A percentile compares a stretch with the other conserved stretches of the same genome.
These are phyloP conservation scores for Sugiyamaella chiloensis DNA, from an alignment of 805 yeast genomes.

Conservation along the genomic window DNA sequence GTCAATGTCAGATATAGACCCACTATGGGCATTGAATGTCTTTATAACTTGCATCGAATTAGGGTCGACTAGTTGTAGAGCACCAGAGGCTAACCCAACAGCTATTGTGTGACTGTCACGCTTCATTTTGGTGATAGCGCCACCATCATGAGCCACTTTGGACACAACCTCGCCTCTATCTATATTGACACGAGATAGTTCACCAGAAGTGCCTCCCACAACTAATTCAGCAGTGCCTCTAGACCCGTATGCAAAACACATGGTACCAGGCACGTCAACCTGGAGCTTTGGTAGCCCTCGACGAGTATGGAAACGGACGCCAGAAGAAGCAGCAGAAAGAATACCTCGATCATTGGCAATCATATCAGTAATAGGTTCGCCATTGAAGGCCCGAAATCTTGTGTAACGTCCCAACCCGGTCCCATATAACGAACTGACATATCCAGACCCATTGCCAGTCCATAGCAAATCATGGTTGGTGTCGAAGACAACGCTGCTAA, in stretches of 20 bases:
- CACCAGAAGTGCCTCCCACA: constrained; percentile 31
- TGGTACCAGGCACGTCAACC: constrained; percentile 1
- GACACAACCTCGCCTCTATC: constrained; percentile 35
- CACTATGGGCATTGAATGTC: constrained; percentile 35
- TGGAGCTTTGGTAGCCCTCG: constrained; percentile 45
- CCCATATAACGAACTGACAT: constrained; percentile 43
- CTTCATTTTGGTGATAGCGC: constrained; percentile 30
- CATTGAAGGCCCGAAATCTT: constrained; percentile 36
- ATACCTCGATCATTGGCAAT: constrained; percentile 57
- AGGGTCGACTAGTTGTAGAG: constrained; percentile 37
- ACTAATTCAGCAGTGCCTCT: constrained; percentile 33
- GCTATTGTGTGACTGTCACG: constrained; percentile 33
- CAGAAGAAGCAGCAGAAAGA: constrained; percentile 50
- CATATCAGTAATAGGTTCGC: constrained; percentile 43
- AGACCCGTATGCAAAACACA: constrained; percentile 28
- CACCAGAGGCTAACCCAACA: constrained; percentile 35
- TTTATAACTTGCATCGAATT: constrained; percentile 31
- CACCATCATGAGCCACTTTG: constrained; percentile 10
- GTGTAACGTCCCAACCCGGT: constrained; percentile 54
- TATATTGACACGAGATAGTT: constrained; percentile 33
- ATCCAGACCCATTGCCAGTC: constrained; percentile 67
- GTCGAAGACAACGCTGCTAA: constrained; percentile 54
- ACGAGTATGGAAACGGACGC: constrained; percentile 52
- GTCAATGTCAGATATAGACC: constrained; percentile 39
- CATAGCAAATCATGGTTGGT: constrained; percentile 72